Evolutionary conservation across 2,329 filamentous ascomycete species (phyloP).

Genomic region (Exophiala oligosperma): DNA sequence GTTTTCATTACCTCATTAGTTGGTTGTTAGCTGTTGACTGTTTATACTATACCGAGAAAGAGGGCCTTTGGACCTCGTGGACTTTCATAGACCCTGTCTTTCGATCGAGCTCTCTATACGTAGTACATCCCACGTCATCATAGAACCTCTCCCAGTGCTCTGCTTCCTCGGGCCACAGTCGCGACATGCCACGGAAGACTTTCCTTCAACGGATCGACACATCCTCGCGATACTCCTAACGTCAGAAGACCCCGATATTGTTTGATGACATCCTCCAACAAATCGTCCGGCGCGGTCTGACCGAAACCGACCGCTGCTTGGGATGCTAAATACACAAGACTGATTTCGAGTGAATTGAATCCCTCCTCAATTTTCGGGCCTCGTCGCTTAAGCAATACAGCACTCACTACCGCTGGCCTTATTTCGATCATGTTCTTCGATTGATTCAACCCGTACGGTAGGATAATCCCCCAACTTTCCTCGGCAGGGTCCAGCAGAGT

Average conservation of each 20-base stretch:
- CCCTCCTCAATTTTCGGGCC: slow-evolving; percentile 44
- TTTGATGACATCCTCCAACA: slow-evolving; percentile 43
- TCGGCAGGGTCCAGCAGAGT: slow-evolving; percentile 59
- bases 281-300: slow-evolving; percentile 27
- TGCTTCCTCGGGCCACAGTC: slow-evolving; percentile 41
- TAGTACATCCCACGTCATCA: neutral
- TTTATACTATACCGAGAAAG: too few relatives aligned
- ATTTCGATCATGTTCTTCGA: slow-evolving; percentile 41
- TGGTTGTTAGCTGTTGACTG: too few relatives aligned
- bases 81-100: too few relatives aligned
- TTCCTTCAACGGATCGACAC: slow-evolving; percentile 40
- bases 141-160: slow-evolving; percentile 16
- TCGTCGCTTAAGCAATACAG: slow-evolving; percentile 48
- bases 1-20: too few relatives aligned
- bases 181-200: slow-evolving; percentile 51
- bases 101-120: too few relatives aligned
- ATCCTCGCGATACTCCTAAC: slow-evolving; percentile 44
- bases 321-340: slow-evolving; percentile 39
- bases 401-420: slow-evolving; percentile 45
- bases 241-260: slow-evolving; percentile 48
- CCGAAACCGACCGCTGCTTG: slow-evolving; percentile 14
- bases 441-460: slow-evolving; percentile 50
- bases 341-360: slow-evolving; percentile 41
- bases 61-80: too few relatives aligned
- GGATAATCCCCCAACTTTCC: slow-evolving; percentile 59